Evolutionary conservation across 176 grass and related monocot species (phyloP), one percentile per base, ranked within the genome.

Genomic region (Raddia guianensis): DNA sequence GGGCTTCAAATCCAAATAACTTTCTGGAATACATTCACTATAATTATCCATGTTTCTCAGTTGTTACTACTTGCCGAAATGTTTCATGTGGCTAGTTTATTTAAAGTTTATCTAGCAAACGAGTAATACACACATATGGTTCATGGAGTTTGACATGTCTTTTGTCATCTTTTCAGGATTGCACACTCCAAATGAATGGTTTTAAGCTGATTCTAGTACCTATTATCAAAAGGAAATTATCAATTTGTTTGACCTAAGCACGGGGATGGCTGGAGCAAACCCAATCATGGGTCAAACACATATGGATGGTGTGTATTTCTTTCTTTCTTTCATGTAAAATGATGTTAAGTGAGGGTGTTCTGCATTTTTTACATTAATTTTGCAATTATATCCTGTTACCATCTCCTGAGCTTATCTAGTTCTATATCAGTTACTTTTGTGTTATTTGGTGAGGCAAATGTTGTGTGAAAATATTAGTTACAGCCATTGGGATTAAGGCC

Each of bases 221-320:
- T 75, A 56, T 80, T 75, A 80, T 57, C 18, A 59, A 11, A 33
- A 75, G 63, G 76, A 63, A 66, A 77, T 75, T 50, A 87, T 91
- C 68, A 80, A 64, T 82, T 80, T 60, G 16, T 82, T 89, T 83
- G 63, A 88, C 37, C 48, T 63, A 81, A 83, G 68, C 76, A 73
- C 56, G 19, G 65, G 68, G 76, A 89, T 85, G 81, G 79, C 73
- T 40, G 77, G 73, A 89, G 62, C 43, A 71, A 91, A 85, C 18
- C 16, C 70, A 77, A 54, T 58, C 70, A 65, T 80, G 27, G 77
- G 72, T 74, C 87, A 91, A 67, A 27, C 63, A 68, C 57, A 79
- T 58, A 55, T 68, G 85, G 87, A 94, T 87, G 87, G 86, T 94
- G 89, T 49, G 50, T 9, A 55, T 70, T 55, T 42, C 60, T 19